Conservation (phyloP, 768 basidiomycete genomes). For the Collybiopsis luxurians region DNA sequence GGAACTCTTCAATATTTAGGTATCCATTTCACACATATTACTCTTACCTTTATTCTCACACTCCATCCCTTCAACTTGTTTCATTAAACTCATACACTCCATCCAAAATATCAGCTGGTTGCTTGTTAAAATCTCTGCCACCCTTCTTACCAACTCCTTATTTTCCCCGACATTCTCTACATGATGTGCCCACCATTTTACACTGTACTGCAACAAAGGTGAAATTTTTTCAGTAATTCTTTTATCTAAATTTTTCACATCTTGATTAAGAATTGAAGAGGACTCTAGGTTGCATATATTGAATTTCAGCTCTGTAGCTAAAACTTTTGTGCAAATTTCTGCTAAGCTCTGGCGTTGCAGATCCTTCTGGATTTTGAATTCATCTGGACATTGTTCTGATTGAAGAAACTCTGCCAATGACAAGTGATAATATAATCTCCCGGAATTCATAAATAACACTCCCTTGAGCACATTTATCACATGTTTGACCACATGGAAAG, state of each 20-base stretch:
- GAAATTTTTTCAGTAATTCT: background rate
- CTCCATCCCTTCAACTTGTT: too few relatives aligned
- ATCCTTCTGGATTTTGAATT: background rate
- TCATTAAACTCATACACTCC: background rate
- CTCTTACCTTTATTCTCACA: background rate
- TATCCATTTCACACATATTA: too few relatives aligned
- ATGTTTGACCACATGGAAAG: background rate
- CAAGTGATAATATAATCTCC: background rate
- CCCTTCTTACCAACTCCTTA: background rate
- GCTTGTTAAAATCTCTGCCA: background rate
- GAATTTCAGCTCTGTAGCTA: background rate
- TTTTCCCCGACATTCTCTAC: background rate
- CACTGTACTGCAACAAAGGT: background rate
- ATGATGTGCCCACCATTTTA: background rate
- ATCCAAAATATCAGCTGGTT: background rate
- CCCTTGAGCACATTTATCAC: background rate
- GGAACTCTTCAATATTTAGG: too few relatives aligned
- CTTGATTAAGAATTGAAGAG: background rate
- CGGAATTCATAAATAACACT: background rate
- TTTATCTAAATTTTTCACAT: background rate
- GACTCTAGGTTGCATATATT: background rate
- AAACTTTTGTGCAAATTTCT: background rate
- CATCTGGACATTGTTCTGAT: background rate
- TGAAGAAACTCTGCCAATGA: background rate
- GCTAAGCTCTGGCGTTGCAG: background rate